Percentiles rank a stretch among this genome's conserved stretches.
Conservation (phyloP, 257 asterid species). For the Paraleonurus japonicus region DNA sequence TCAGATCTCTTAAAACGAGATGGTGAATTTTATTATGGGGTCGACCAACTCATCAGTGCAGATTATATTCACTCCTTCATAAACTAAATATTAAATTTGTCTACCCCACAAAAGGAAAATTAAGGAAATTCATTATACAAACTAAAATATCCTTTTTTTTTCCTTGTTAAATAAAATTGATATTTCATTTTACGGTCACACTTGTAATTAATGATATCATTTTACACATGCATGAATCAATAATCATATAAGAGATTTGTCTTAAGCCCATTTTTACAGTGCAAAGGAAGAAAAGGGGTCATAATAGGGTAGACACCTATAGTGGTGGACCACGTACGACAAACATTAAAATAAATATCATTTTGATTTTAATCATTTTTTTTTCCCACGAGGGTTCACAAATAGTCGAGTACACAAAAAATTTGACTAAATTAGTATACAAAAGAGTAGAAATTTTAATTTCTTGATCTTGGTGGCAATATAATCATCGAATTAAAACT, state of each 20-base stretch:
- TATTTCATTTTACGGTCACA: background rate
- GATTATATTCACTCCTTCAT: constrained; percentile 35
- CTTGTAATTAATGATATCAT: background rate
- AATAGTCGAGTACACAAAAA: background rate
- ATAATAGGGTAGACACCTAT: too few relatives aligned
- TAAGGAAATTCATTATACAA: too few relatives aligned
- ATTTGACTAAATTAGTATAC: background rate
- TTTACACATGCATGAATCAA: too few relatives aligned
- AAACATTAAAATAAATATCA: background rate
- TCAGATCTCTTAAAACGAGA: constrained; percentile 61
- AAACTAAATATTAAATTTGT: background rate
- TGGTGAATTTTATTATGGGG: constrained; percentile 61
- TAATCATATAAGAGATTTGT: too few relatives aligned
- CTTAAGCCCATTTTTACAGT: too few relatives aligned
- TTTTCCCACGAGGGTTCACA: too few relatives aligned
- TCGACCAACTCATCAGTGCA: constrained; percentile 46
- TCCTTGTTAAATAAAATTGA: background rate
- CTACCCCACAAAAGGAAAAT: constrained; percentile 9
- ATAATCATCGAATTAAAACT: background rate
- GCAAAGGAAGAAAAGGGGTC: background rate
- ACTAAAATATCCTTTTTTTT: background rate
- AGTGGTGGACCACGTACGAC: too few relatives aligned
- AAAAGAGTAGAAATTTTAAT: background rate
- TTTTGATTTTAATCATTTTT: too few relatives aligned
- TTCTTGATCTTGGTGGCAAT: background rate